These are phyloP conservation scores for Kockiozyma suomiensis DNA, from an alignment of 805 yeast genomes.

Conservation along the genomic window DNA sequence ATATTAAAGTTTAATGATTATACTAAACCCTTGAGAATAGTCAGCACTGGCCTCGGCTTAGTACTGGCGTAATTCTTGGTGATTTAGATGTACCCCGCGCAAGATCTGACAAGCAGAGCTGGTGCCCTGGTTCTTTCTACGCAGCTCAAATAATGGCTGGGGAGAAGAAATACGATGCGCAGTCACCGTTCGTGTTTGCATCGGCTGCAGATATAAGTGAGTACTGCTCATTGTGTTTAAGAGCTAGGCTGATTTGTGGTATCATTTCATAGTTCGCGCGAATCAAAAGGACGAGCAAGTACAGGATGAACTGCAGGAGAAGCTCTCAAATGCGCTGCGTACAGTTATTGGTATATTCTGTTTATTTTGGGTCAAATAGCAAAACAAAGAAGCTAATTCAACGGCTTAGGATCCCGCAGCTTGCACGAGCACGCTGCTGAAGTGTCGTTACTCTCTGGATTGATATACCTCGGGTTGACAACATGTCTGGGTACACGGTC, in stretches of 20 bases:
- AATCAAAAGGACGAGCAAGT: conserved; percentile 86
- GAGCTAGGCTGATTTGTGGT: neutral
- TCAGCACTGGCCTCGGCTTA: neutral
- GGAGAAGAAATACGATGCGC: neutral
- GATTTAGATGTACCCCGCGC: no score
- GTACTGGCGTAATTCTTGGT: neutral
- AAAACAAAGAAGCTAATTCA: neutral
- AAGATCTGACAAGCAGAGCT: no score
- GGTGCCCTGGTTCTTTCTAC: no score
- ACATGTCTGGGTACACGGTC: conserved; percentile 78
- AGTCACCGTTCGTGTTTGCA: conserved; percentile 52
- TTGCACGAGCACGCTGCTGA: conserved; percentile 65
- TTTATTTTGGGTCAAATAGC: no score
- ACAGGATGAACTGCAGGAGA: conserved; percentile 55
- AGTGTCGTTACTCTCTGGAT: conserved; percentile 58
- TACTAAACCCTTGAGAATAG: neutral
- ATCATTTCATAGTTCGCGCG: conserved; percentile 62
- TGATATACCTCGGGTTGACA: conserved; percentile 70
- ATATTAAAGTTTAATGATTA: neutral
- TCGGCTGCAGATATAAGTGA: conserved; percentile 83
- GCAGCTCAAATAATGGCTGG: neutral
- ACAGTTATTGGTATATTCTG: conserved; percentile 46
- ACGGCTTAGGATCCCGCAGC: conserved; percentile 50
- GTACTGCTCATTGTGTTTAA: conserved; percentile 38
- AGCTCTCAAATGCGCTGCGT: conserved; percentile 60